A percentile compares a stretch with the other conserved stretches of the same genome.
Conservation (phyloP, 208 protist species). For the Leishmania aethiopica region DNA sequence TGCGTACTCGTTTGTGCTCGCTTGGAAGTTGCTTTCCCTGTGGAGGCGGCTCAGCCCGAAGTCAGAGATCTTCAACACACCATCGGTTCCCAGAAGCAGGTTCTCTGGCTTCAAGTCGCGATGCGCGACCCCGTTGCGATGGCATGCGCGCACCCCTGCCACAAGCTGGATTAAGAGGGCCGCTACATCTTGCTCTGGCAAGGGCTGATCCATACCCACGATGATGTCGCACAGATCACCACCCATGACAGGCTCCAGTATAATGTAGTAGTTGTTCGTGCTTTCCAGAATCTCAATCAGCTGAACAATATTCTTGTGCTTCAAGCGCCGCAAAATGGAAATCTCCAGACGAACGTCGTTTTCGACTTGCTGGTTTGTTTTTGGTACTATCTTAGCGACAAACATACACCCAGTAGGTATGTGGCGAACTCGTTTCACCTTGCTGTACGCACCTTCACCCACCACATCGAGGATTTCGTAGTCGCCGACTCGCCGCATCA, state of each 20-base stretch:
- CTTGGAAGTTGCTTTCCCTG: slow-evolving; percentile 66
- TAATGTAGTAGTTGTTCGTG: slow-evolving; percentile 89
- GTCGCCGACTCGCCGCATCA: slow-evolving; percentile 79
- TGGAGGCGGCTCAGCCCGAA: slow-evolving; percentile 90
- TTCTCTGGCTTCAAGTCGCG: slow-evolving; percentile 96
- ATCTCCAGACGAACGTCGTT: slow-evolving; percentile 83
- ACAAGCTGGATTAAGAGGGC: slow-evolving; percentile 79
- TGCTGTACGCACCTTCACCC: slow-evolving; percentile 77
- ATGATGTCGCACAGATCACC: slow-evolving; percentile 86
- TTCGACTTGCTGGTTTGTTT: slow-evolving; percentile 67
- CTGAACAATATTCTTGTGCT: slow-evolving; percentile 84
- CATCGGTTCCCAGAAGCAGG: slow-evolving; percentile 79
- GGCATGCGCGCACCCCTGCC: slow-evolving; percentile 67
- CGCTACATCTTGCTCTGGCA: slow-evolving; percentile 69
- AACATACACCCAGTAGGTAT: slow-evolving; percentile 66
- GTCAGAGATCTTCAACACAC: slow-evolving; percentile 85
- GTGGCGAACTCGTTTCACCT: slow-evolving; percentile 81
- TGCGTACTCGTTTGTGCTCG: slow-evolving; percentile 64
- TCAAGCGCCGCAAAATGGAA: slow-evolving; percentile 75
- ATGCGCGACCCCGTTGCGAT: slow-evolving; percentile 89
- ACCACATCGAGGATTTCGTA: slow-evolving; percentile 85
- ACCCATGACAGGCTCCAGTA: slow-evolving; percentile 84
- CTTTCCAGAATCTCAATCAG: slow-evolving; percentile 86
- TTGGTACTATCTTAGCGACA: slow-evolving; percentile 87
- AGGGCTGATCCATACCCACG: slow-evolving; percentile 44